phyloP scores from a whole-genome alignment of 164 flowering plant species.

The Chloranthus sessilifolius region DNA sequence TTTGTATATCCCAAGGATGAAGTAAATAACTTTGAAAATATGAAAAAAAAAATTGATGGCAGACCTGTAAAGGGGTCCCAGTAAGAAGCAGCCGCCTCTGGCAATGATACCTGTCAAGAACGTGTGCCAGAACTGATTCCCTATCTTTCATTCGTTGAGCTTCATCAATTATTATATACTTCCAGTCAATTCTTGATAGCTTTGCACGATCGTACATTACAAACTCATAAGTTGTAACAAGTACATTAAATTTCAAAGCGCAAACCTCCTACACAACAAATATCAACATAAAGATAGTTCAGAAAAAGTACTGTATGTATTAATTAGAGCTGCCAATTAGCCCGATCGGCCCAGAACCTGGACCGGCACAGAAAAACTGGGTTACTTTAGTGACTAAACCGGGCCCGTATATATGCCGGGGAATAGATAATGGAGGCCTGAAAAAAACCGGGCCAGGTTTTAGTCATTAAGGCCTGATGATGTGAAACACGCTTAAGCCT shows the following conservation, averaged over 20 bases:
- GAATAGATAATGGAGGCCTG: no score
- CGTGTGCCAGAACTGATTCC: slow-evolving; percentile 96
- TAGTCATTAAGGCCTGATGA: no score
- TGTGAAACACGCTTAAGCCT: no score
- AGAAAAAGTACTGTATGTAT: no score
- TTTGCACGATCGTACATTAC: slow-evolving; percentile 96
- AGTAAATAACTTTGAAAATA: no score
- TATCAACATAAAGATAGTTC: slow-evolving; percentile 7
- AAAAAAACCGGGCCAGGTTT: no score
- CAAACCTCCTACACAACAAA: slow-evolving; percentile 64
- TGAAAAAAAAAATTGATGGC: slow-evolving; percentile 6
- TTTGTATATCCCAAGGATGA: no score
- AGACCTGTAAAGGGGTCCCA: slow-evolving; percentile 98
- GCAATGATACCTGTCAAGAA: slow-evolving; percentile 95
- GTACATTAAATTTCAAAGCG: slow-evolving; percentile 95
- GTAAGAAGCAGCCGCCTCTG: slow-evolving; percentile 95
- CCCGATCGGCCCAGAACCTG: no score
- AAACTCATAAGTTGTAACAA: slow-evolving; percentile 97
- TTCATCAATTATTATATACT: slow-evolving; percentile 97
- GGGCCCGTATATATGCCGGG: no score
- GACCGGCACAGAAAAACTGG: no score
- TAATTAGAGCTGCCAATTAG: no score
- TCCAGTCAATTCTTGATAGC: slow-evolving; percentile 97
- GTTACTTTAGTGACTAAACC: no score
- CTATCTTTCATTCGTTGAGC: slow-evolving; percentile 99